Percentiles rank a stretch among this genome's conserved stretches.
phyloP scores from a whole-genome alignment of 148 eudicot genomes.

The Polygonum maritimum region DNA sequence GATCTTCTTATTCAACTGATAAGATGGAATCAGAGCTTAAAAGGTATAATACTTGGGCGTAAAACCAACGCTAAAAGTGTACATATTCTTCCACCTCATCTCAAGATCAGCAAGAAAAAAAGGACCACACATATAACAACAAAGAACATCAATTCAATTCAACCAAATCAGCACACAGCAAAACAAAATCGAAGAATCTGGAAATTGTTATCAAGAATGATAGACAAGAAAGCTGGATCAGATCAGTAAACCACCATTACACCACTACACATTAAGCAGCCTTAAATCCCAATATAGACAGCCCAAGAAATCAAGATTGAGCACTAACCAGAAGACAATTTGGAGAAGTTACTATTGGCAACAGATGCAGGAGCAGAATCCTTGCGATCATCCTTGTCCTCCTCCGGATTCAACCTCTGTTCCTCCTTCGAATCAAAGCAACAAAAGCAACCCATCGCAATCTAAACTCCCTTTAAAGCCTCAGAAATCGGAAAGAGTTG shows the following conservation, averaged over 20 bases:
- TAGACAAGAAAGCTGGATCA: slow-evolving; percentile 17
- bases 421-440: slow-evolving; percentile 89
- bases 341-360: slow-evolving; percentile 55
- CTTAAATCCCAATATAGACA: background rate
- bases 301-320: background rate
- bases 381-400: slow-evolving; percentile 36
- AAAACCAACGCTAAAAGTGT: background rate
- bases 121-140: background rate
- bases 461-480: background rate
- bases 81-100: background rate
- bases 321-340: slow-evolving; percentile 68
- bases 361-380: slow-evolving; percentile 22
- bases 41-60: background rate
- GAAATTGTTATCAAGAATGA: background rate
- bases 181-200: background rate
- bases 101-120: background rate
- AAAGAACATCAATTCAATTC: background rate
- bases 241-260: slow-evolving; percentile 18
- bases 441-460: slow-evolving; percentile 68
- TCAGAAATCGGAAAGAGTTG: background rate
- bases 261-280: slow-evolving; percentile 8
- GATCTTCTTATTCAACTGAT: background rate
- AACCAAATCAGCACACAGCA: background rate
- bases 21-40: background rate
- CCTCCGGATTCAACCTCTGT: slow-evolving; percentile 43